Percentiles rank a stretch among this genome's conserved stretches.
Conservation (phyloP, 148 eudicot species). For the Nyssa sinensis region DNA sequence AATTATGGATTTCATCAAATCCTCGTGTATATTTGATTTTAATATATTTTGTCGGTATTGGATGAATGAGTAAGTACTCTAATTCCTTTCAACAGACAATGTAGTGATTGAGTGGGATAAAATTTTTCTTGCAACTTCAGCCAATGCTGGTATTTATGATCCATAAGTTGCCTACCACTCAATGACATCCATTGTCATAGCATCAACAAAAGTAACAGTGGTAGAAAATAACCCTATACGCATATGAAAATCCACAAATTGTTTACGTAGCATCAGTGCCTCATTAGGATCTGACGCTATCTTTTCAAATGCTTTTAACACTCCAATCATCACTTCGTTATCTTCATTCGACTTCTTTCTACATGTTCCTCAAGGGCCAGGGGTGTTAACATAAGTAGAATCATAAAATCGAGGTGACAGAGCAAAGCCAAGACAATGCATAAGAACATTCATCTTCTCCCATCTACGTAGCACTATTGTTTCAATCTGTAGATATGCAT, state of each 20-base stretch:
- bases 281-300: conserved; percentile 3
- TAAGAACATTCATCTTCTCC: conserved; percentile 26
- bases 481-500: not conserved
- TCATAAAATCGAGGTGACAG: conserved; percentile 8
- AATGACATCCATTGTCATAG: not conserved
- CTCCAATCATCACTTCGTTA: conserved; percentile 1
- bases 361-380: not conserved
- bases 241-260: conserved; percentile 7
- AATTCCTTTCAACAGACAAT: conserved; percentile 6
- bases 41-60: no score
- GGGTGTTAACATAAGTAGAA: not conserved
- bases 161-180: not conserved
- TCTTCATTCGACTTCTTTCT: conserved; percentile 12
- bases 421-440: conserved; percentile 24
- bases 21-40: no score
- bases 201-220: not conserved
- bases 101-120: conserved; percentile 14
- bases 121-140: not conserved
- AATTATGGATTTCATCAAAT: no score
- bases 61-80: conserved; percentile 19
- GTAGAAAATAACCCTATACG: conserved; percentile 11
- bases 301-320: conserved; percentile 15
- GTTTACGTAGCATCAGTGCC: conserved; percentile 6
- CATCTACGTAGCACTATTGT: conserved; percentile 4
- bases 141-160: conserved; percentile 12